phyloP scores from a whole-genome alignment of 768 basidiomycete species.

The Kwoniella dejecticola region DNA sequence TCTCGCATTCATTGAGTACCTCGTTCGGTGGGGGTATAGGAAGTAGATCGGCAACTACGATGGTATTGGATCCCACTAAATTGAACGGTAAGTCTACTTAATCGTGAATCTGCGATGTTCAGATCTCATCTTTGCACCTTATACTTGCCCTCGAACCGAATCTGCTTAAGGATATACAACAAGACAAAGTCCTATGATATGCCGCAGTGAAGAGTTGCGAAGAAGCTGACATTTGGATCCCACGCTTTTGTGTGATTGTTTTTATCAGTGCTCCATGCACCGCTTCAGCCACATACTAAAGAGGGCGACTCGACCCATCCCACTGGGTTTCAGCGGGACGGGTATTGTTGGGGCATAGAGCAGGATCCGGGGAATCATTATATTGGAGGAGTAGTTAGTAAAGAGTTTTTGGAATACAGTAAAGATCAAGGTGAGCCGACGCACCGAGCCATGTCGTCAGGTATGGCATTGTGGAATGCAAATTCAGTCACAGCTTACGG shows the following conservation, averaged over 20 bases:
- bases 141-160: neutral
- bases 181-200: too few species aligned
- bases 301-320: conserved; percentile 44
- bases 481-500: too few species aligned
- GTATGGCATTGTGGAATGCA: too few species aligned
- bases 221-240: neutral
- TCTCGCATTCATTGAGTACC: conserved; percentile 1
- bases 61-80: conserved; percentile 39
- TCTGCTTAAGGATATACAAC: neutral
- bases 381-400: conserved; percentile 48
- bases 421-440: conserved; percentile 41
- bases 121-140: neutral
- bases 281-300: conserved; percentile 38
- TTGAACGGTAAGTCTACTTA: conserved; percentile 42
- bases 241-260: neutral
- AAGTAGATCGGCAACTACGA: conserved; percentile 34
- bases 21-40: neutral
- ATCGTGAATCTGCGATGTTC: too few species aligned
- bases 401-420: conserved; percentile 51
- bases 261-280: conserved; percentile 38
- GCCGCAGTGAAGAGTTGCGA: too few species aligned
- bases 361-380: conserved; percentile 51
- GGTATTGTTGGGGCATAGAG: conserved; percentile 43
- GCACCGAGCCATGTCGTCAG: too few species aligned
- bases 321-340: conserved; percentile 44